Conservation (phyloP, 2,329 filamentous ascomycete species). For the Penicillium sp. region DNA sequence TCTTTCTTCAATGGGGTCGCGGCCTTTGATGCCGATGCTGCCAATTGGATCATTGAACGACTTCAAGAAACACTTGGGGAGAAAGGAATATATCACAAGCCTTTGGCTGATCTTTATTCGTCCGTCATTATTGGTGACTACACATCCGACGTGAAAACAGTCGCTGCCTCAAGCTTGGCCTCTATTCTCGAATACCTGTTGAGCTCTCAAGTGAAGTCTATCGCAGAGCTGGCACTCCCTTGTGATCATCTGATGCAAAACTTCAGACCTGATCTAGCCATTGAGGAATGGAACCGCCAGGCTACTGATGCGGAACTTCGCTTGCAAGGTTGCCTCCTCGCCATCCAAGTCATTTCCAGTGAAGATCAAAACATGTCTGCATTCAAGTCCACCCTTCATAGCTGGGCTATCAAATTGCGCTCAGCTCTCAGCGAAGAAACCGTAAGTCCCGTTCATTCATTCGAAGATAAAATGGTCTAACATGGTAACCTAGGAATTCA, state of each 20-base stretch:
- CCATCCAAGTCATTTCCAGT: conserved; percentile 20
- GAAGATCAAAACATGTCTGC: conserved; percentile 8
- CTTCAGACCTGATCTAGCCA: conserved; percentile 25
- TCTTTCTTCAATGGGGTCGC: conserved; percentile 28
- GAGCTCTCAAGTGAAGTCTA: conserved; percentile 11
- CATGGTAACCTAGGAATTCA: conserved; percentile 33
- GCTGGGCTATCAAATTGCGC: conserved; percentile 36
- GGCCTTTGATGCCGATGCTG: conserved; percentile 33
- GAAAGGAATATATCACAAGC: conserved; percentile 21
- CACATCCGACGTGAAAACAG: conserved; percentile 28
- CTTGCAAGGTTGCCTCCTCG: conserved; percentile 40
- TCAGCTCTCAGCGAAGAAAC: conserved; percentile 45
- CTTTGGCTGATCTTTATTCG: conserved; percentile 31
- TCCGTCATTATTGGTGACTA: conserved; percentile 28
- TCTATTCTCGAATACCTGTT: conserved; percentile 31
- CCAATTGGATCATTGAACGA: conserved; percentile 36
- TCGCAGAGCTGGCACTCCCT: conserved; percentile 26
- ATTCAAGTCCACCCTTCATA: conserved; percentile 26
- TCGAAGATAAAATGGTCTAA: neutral
- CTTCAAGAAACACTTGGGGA: conserved; percentile 27
- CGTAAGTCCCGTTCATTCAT: conserved; percentile 23
- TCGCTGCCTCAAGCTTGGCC: conserved; percentile 35
- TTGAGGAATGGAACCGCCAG: conserved; percentile 35
- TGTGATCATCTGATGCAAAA: conserved; percentile 27
- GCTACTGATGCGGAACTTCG: conserved; percentile 38